phyloP scores from a whole-genome alignment of 2,329 filamentous ascomycete genomes.

The Verticillium dahliae region DNA sequence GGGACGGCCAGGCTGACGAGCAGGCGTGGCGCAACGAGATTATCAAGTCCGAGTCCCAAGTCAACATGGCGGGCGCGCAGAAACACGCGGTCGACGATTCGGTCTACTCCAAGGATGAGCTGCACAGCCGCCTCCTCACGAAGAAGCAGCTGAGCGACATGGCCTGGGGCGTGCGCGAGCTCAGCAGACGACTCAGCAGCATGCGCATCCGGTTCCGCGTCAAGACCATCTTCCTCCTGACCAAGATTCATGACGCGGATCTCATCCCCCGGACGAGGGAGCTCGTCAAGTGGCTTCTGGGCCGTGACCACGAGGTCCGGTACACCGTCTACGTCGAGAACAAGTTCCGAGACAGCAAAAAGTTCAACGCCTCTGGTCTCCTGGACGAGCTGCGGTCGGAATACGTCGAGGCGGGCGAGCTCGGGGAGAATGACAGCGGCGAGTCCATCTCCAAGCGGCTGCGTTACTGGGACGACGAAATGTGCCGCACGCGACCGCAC shows the following conservation, averaged over 20 bases:
- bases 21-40: slow-evolving; percentile 46
- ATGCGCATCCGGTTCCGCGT: slow-evolving; percentile 79
- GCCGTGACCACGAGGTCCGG: slow-evolving; percentile 54
- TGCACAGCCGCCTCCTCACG: slow-evolving; percentile 70
- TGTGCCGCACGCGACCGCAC: slow-evolving; percentile 73
- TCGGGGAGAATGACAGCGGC: slow-evolving; percentile 24
- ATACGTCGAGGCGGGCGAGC: slow-evolving; percentile 29
- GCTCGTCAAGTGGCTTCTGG: slow-evolving; percentile 73
- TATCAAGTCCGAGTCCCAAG: slow-evolving; percentile 32
- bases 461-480: slow-evolving; percentile 74
- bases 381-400: slow-evolving; percentile 50
- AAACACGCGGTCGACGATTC: slow-evolving; percentile 18
- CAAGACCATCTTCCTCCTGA: slow-evolving; percentile 77
- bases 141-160: slow-evolving; percentile 95
- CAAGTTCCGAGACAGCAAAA: slow-evolving; percentile 61
- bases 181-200: slow-evolving; percentile 79
- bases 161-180: slow-evolving; percentile 89
- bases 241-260: slow-evolving; percentile 82
- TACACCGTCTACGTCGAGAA: slow-evolving; percentile 84
- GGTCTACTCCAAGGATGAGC: slow-evolving; percentile 12
- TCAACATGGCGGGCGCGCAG: slow-evolving; percentile 23
- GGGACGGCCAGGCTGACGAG: slow-evolving; percentile 50
- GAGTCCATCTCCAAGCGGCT: slow-evolving; percentile 46
- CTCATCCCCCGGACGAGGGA: slow-evolving; percentile 73
- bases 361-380: slow-evolving; percentile 68